Evolutionary conservation across 768 basidiomycete species (phyloP).

Genomic region (Trichaptum fuscoviolaceum): DNA sequence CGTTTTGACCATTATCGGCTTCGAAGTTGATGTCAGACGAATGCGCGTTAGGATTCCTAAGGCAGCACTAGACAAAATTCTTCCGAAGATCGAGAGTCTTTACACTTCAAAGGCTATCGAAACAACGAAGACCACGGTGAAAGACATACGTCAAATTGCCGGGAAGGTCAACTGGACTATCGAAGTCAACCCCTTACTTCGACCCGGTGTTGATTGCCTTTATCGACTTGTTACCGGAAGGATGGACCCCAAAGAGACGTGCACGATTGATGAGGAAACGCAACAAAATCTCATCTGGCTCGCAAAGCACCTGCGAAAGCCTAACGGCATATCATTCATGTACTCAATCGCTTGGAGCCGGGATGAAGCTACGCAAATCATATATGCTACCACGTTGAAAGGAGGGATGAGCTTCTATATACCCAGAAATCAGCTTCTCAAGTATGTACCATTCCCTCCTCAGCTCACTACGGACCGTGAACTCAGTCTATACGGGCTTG

Average conservation of each 20-base stretch:
- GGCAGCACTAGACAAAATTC: constrained; percentile 1
- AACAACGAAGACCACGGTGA: neutral
- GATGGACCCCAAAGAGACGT: neutral
- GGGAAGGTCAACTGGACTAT: constrained; percentile 11
- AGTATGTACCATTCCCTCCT: neutral
- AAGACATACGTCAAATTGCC: constrained; percentile 9
- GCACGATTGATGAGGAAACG: constrained; percentile 1
- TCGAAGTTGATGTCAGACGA: constrained; percentile 4
- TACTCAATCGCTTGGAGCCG: constrained; percentile 8
- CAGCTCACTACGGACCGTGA: neutral
- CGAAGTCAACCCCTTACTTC: constrained; percentile 8
- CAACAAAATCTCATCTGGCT: constrained; percentile 10
- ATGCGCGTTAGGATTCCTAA: constrained; percentile 9
- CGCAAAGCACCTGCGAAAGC: neutral
- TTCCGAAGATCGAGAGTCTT: neutral
- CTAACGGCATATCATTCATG: constrained; percentile 5
- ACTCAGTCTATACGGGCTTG: constrained; percentile 16
- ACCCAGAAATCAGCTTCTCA: neutral
- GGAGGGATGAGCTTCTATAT: constrained; percentile 9
- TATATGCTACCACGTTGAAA: constrained; percentile 4
- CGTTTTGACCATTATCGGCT: constrained; percentile 9
- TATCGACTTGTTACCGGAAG: constrained; percentile 10
- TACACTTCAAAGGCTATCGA: neutral
- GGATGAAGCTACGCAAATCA: constrained; percentile 6
- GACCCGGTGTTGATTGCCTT: constrained; percentile 8